A percentile compares a stretch with the other conserved stretches of the same genome.
Conservation (phyloP, 768 basidiomycete genomes). For the Suillus plorans region DNA sequence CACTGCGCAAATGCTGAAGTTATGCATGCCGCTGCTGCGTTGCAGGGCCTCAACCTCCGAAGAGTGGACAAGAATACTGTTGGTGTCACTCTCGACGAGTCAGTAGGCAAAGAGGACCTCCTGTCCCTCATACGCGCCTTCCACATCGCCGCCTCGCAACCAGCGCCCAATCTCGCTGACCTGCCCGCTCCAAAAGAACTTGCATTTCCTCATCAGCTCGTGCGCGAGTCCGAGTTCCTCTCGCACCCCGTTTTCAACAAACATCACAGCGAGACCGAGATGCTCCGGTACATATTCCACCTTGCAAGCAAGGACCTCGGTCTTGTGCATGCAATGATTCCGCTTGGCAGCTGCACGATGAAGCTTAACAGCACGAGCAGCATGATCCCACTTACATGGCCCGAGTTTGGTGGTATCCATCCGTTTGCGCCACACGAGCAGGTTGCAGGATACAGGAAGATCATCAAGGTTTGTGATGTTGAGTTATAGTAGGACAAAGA, state of each 20-base stretch:
- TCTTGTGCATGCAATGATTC: conserved; percentile 95
- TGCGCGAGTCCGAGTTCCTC: conserved; percentile 69
- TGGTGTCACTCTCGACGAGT: conserved; percentile 93
- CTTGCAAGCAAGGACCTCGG: conserved; percentile 94
- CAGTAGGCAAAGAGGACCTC: conserved; percentile 73
- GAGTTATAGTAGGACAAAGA: neutral
- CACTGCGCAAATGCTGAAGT: conserved; percentile 53
- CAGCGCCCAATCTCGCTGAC: conserved; percentile 45
- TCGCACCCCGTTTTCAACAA: conserved; percentile 92
- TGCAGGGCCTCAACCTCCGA: conserved; percentile 81
- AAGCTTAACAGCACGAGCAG: conserved; percentile 98
- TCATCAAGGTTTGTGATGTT: conserved; percentile 62
- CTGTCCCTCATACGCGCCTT: conserved; percentile 81
- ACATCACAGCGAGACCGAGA: conserved; percentile 97
- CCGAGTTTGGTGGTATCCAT: conserved; percentile 87
- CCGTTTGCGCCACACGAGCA: conserved; percentile 92
- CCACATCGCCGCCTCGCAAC: conserved; percentile 56
- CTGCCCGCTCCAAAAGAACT: conserved; percentile 41
- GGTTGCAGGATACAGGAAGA: conserved; percentile 78
- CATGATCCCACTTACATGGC: conserved; percentile 96
- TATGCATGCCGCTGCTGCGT: conserved; percentile 67
- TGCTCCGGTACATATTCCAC: conserved; percentile 95
- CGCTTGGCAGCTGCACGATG: conserved; percentile 95
- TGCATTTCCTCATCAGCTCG: conserved; percentile 54
- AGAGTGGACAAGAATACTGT: conserved; percentile 70